Evolutionary conservation across 2,329 filamentous ascomycete genomes (phyloP).

Genomic region (Xylariaceae sp.): DNA sequence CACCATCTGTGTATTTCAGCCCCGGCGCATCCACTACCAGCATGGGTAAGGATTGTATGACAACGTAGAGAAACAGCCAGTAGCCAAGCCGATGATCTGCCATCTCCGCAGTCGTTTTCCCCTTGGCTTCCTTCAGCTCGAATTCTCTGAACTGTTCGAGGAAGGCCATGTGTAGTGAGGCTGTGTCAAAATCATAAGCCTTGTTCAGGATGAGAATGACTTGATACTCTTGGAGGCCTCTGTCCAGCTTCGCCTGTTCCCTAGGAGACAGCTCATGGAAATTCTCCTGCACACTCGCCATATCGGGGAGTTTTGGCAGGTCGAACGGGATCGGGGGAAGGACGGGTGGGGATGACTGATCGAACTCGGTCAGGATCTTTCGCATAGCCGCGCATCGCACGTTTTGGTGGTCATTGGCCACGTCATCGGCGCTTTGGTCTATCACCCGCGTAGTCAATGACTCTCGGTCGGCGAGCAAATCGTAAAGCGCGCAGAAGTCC

Average conservation of each 20-base stretch:
- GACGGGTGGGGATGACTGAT: conserved; percentile 82
- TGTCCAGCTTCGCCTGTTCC: conserved; percentile 67
- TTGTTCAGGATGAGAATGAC: conserved; percentile 70
- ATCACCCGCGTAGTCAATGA: conserved; percentile 72
- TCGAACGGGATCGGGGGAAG: conserved; percentile 90
- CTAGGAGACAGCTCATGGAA: conserved; percentile 62
- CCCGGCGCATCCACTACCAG: conserved; percentile 70
- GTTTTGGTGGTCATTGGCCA: conserved; percentile 49
- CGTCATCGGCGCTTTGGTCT: conserved; percentile 56
- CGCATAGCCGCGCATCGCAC: conserved; percentile 66
- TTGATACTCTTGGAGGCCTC: conserved; percentile 73
- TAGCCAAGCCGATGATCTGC: conserved; percentile 67
- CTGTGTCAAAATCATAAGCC: conserved; percentile 73
- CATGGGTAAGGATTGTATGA: conserved; percentile 72
- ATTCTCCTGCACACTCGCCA: conserved; percentile 60
- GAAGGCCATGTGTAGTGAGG: conserved; percentile 54
- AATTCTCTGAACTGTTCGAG: conserved; percentile 65
- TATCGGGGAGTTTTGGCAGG: conserved; percentile 67
- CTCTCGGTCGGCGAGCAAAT: conserved; percentile 76
- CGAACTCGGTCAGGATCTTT: conserved; percentile 78
- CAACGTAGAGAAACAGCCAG: conserved; percentile 77
- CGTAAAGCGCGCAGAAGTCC: conserved; percentile 82
- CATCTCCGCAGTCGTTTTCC: conserved; percentile 61
- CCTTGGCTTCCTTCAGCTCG: conserved; percentile 61
- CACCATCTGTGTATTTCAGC: conserved; percentile 61